Base-by-base conservation (phyloP, 1,284 basidiomycete genomes). In the Sanghuangporus weigelae region DNA sequence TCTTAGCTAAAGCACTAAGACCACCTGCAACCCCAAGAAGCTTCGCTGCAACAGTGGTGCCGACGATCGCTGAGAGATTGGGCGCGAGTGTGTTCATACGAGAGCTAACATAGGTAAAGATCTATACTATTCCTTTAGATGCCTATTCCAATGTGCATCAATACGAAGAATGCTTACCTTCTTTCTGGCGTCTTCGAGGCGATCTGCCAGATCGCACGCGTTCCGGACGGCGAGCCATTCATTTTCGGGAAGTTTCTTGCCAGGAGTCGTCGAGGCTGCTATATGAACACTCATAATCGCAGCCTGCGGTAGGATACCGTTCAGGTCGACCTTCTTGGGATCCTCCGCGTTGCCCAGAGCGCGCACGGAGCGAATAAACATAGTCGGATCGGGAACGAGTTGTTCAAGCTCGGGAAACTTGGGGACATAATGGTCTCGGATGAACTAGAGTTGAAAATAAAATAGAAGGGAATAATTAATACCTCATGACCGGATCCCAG, bases 91-190 rank as follows among this genome's bases (percentile, higher is more conserved):
- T 87, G 77, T 93, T 93, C 93, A 99, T 99, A 75, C 97, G 87
- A 72, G 95, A 97, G 81, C 97, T 96, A 75, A 99, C 97, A 81
- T 98, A 99, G 79, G 92, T 88, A 78, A 99, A 95, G 70, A 99
- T 99, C 86, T 94, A 0, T 39, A 57, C 21, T 23, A 64, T 14
- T 46, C 51, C 64, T 49, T 65, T 51, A 57, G 55, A 40, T n/a
- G n/a, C 10, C 6, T 26, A 42, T 11, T 51, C 50, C 1, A n/a
- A 3, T 14, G 44, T 57, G 5, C 12, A 2, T 53, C 26, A 63
- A 10, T 11, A 11, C 38, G 35, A 5, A 7, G n/a, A 46, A 35
- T 3, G 64, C 75, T 56, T 60, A 90, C 93, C 81, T 86, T 91
- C 78, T 92, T 92, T 57, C 95, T 86, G 0, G 93, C 91, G 67